Percentiles rank a stretch among this genome's conserved stretches.
phyloP scores from a whole-genome alignment of 2,329 filamentous ascomycete genomes.

The Cordyceps cateniannulata region DNA sequence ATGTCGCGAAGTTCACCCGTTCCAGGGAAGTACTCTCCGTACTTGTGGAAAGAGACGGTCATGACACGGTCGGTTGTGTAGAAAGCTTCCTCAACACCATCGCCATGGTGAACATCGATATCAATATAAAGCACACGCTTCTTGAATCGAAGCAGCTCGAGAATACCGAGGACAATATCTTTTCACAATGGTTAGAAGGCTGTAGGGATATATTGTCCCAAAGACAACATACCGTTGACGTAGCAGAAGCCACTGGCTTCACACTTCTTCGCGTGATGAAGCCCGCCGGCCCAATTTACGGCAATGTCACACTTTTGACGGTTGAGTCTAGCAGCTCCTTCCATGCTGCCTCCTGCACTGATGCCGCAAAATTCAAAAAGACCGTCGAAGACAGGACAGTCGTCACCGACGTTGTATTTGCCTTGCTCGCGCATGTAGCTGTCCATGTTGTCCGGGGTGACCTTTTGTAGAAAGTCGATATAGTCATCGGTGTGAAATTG shows the following conservation, averaged over 20 bases:
- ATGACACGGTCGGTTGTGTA: slow-evolving; percentile 90
- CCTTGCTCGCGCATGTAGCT: slow-evolving; percentile 78
- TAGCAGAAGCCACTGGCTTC: slow-evolving; percentile 98
- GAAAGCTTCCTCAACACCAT: slow-evolving; percentile 89
- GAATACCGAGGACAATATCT: slow-evolving; percentile 94
- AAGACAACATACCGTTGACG: slow-evolving; percentile 69
- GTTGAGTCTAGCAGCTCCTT: slow-evolving; percentile 84
- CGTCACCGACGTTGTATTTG: slow-evolving; percentile 92
- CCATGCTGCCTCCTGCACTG: slow-evolving; percentile 89
- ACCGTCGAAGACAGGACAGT: slow-evolving; percentile 96
- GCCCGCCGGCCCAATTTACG: slow-evolving; percentile 94
- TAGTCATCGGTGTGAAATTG: slow-evolving; percentile 95
- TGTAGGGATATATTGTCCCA: not conserved
- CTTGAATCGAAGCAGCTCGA: slow-evolving; percentile 84
- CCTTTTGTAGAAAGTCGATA: slow-evolving; percentile 88
- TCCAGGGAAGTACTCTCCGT: slow-evolving; percentile 91
- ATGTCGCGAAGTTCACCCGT: slow-evolving; percentile 83
- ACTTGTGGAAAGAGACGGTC: slow-evolving; percentile 93
- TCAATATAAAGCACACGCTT: slow-evolving; percentile 97
- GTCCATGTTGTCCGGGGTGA: slow-evolving; percentile 99
- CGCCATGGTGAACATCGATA: slow-evolving; percentile 90
- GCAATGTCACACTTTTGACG: slow-evolving; percentile 93
- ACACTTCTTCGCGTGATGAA: slow-evolving; percentile 96
- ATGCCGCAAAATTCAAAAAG: slow-evolving; percentile 96
- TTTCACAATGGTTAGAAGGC: slow-evolving; percentile 9